Percentiles rank a stretch among this genome's conserved stretches.
phyloP scores from a whole-genome alignment of 371 early-diverging fungal genomes.

The Rhizopus microsporus region DNA sequence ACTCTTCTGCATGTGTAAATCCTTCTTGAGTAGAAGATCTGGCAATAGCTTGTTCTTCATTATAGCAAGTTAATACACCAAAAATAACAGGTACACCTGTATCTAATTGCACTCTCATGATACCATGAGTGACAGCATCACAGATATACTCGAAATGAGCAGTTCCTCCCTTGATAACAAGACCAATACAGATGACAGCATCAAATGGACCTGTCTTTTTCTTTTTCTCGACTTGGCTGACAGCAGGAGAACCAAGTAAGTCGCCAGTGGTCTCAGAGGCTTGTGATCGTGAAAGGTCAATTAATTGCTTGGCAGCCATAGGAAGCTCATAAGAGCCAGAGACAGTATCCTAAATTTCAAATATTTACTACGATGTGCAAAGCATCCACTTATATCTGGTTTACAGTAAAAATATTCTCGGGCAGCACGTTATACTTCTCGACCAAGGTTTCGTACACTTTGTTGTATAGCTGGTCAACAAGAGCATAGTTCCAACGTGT shows the following conservation, averaged over 20 bases:
- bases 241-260: constrained; percentile 51
- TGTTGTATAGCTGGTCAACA: constrained; percentile 78
- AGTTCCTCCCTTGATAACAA: constrained; percentile 96
- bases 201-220: constrained; percentile 69
- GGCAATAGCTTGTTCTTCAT: constrained; percentile 89
- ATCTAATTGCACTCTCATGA: constrained; percentile 92
- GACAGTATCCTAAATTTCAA: constrained; percentile 60
- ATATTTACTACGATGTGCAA: neutral
- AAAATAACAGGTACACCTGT: constrained; percentile 89
- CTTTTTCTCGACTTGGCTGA: constrained; percentile 16
- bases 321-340: constrained; percentile 96
- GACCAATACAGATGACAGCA: constrained; percentile 93
- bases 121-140: constrained; percentile 86
- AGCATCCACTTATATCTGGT: neutral
- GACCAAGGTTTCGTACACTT: constrained; percentile 69
- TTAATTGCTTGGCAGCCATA: constrained; percentile 80
- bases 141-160: constrained; percentile 98
- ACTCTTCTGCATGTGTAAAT: constrained; percentile 94
- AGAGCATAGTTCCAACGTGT: constrained; percentile 92
- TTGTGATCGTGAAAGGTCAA: constrained; percentile 64
- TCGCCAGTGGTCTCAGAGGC: constrained; percentile 58
- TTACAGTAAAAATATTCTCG: constrained; percentile 72
- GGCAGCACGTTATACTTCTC: constrained; percentile 64
- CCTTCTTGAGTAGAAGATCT: constrained; percentile 77
- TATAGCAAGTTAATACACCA: constrained; percentile 94